phyloP scores from a whole-genome alignment of 139 green algal species.

The Yamagishiella unicocca region DNA sequence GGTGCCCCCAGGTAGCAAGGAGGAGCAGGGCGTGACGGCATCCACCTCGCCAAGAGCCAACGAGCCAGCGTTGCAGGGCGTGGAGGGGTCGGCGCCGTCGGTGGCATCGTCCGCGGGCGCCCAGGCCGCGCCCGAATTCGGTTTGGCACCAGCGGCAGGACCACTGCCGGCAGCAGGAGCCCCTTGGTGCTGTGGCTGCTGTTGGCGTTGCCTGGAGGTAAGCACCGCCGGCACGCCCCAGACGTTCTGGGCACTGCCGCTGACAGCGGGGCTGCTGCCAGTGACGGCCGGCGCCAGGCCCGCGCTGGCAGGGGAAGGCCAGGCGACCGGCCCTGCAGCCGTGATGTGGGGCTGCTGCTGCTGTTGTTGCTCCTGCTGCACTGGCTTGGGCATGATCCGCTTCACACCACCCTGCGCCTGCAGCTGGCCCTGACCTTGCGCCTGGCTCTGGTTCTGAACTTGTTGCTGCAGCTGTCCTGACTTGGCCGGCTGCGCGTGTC shows the following conservation, averaged over 20 bases:
- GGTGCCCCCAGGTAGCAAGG: not conserved
- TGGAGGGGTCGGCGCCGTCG: not conserved
- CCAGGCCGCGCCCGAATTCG: not conserved
- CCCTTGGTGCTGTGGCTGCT: not conserved
- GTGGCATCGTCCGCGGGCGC: not conserved
- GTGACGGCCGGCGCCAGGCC: not conserved
- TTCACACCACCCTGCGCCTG: constrained; percentile 2
- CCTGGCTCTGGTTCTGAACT: not conserved
- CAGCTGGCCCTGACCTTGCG: not conserved
- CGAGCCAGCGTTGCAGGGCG: not conserved
- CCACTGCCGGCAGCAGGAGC: not conserved
- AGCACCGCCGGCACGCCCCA: constrained; percentile 6
- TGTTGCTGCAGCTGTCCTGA: not conserved
- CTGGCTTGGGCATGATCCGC: constrained; percentile 7
- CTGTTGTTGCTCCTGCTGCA: not conserved
- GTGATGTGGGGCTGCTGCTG: not conserved
- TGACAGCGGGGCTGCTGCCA: not conserved
- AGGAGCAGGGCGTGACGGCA: not conserved
- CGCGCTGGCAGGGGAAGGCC: not conserved
- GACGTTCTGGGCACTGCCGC: not conserved
- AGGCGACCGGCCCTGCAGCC: too few relatives aligned
- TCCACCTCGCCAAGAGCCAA: not conserved
- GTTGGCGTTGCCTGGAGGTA: constrained; percentile 5
- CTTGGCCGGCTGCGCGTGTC: not conserved
- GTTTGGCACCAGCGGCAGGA: not conserved